These are phyloP conservation scores for Elaeagnus macrophylla DNA, from an alignment of 306 rosid species.

Conservation along the genomic window DNA sequence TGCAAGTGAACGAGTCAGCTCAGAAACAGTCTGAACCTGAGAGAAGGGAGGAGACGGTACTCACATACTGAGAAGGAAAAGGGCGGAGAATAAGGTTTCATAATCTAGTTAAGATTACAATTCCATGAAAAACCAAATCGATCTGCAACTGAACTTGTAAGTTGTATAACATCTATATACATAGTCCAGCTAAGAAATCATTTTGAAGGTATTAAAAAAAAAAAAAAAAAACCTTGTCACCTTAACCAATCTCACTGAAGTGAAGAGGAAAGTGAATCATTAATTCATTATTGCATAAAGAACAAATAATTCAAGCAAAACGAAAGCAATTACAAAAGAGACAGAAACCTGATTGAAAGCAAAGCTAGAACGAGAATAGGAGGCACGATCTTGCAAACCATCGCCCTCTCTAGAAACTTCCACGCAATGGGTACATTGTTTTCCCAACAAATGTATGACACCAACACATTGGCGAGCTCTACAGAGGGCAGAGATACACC, in stretches of 20 bases:
- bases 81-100: no score
- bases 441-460: slow-evolving; percentile 86
- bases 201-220: no score
- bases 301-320: slow-evolving; percentile 7
- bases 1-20: no score
- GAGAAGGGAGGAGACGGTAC: no score
- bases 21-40: no score
- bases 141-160: no score
- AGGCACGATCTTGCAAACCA: slow-evolving; percentile 58
- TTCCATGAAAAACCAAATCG: no score
- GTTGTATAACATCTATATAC: no score
- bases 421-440: slow-evolving; percentile 79
- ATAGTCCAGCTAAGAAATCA: no score
- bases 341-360: slow-evolving; percentile 55
- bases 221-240: not conserved
- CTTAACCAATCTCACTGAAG: slow-evolving; percentile 1
- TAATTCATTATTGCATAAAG: not conserved
- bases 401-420: slow-evolving; percentile 90
- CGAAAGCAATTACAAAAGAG: not conserved
- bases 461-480: slow-evolving; percentile 62
- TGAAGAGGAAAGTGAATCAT: slow-evolving; percentile 2
- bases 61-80: no score
- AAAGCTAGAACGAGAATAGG: slow-evolving; percentile 81
- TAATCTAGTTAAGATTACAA: no score
- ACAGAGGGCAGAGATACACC: slow-evolving; percentile 71